phyloP scores from a whole-genome alignment of 257 asterid genomes.

The Anisodus tanguticus region DNA sequence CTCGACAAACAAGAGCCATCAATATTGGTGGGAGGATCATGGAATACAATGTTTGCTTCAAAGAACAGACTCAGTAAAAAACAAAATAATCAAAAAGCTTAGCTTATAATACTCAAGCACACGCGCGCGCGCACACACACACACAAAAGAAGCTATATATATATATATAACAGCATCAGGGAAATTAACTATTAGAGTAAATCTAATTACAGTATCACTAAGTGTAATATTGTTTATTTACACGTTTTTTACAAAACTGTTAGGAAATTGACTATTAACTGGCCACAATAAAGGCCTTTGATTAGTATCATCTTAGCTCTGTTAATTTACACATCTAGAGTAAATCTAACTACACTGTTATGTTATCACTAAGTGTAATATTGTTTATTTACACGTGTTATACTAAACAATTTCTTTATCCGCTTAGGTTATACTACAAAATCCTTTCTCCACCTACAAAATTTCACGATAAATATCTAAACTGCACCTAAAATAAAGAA shows the following conservation, averaged over 20 bases:
- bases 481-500: neutral
- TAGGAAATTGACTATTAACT: neutral
- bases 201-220: neutral
- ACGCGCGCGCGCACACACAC: too few species aligned
- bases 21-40: constrained; percentile 45
- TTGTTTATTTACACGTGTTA: neutral
- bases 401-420: neutral
- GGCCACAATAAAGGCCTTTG: neutral
- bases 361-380: neutral
- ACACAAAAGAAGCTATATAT: neutral
- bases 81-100: neutral
- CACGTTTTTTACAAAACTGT: neutral
- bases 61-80: neutral
- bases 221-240: neutral
- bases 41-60: neutral
- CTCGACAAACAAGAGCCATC: constrained; percentile 51
- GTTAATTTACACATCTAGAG: constrained; percentile 4
- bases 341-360: neutral
- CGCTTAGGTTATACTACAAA: neutral
- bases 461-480: neutral
- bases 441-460: neutral
- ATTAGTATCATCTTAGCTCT: neutral
- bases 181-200: neutral
- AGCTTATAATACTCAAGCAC: neutral
- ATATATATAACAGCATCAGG: neutral